Evolutionary conservation across 164 flowering plant genomes (phyloP).

Genomic region (Vitis rupestris): DNA sequence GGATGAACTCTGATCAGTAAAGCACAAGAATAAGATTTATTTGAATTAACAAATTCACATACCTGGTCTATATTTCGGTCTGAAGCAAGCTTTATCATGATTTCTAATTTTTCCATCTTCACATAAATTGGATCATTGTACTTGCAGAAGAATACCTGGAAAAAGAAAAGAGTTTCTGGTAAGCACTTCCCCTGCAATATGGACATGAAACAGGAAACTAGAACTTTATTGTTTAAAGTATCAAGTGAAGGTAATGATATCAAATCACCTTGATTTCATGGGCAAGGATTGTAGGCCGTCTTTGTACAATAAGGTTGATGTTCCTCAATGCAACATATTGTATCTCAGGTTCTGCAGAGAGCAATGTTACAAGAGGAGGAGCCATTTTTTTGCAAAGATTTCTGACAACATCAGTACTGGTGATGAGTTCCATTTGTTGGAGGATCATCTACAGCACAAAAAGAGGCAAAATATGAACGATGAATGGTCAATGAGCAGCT

Average conservation of each 20-base stretch:
- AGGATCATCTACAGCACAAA: conserved; percentile 81
- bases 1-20: not conserved
- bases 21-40: not conserved
- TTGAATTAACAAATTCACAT: conserved; percentile 10
- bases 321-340: conserved; percentile 97
- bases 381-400: conserved; percentile 99
- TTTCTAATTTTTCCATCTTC: conserved; percentile 94
- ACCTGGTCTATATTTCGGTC: conserved; percentile 99
- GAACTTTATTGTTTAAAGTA: not conserved
- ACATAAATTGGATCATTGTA: conserved; percentile 99
- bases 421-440: conserved; percentile 98
- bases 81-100: conserved; percentile 99
- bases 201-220: not conserved
- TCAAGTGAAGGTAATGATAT: not conserved
- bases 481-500: not conserved
- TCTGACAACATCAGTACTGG: conserved; percentile 93
- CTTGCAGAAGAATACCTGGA: conserved; percentile 97
- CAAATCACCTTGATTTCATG: conserved; percentile 93
- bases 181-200: not conserved
- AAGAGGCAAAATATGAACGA: not conserved
- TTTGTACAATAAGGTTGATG: conserved; percentile 96
- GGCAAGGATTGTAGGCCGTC: conserved; percentile 94
- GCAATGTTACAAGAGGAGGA: conserved; percentile 98
- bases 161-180: conserved; percentile 7
- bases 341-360: conserved; percentile 99